Conservation (phyloP, 495 filamentous ascomycete genomes). For the Hypoxylon subgilvum region DNA sequence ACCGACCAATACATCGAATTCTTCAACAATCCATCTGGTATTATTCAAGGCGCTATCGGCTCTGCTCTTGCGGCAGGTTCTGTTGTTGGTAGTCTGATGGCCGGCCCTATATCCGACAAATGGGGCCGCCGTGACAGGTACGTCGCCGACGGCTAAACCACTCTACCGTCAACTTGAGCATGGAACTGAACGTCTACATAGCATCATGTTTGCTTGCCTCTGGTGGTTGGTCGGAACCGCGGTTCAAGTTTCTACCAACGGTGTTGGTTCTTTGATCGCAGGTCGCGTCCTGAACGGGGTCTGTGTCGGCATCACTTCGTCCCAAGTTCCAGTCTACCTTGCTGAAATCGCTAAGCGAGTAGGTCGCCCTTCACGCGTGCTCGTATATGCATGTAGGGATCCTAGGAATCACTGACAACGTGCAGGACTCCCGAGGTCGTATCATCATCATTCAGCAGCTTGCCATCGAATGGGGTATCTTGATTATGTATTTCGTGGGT, state of each 20-base stretch:
- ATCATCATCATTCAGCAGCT: slow-evolving; percentile 78
- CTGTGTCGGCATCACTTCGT: slow-evolving; percentile 75
- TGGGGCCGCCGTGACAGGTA: slow-evolving; percentile 64
- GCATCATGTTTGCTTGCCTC: slow-evolving; percentile 69
- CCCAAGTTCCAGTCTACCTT: slow-evolving; percentile 82
- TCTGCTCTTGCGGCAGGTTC: slow-evolving; percentile 72
- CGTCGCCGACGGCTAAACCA: slow-evolving; percentile 4
- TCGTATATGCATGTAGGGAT: neutral
- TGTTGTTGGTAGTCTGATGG: slow-evolving; percentile 66
- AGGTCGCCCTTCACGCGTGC: slow-evolving; percentile 46
- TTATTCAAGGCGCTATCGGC: slow-evolving; percentile 69
- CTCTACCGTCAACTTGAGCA: neutral
- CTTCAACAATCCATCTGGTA: slow-evolving; percentile 68
- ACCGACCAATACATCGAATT: slow-evolving; percentile 70
- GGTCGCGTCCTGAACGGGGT: slow-evolving; percentile 76
- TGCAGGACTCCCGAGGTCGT: slow-evolving; percentile 54
- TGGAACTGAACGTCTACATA: slow-evolving; percentile 18
- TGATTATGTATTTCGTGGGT: slow-evolving; percentile 55
- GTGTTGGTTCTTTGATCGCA: slow-evolving; percentile 67
- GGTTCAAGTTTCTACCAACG: slow-evolving; percentile 67
- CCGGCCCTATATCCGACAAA: slow-evolving; percentile 70
- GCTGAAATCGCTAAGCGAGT: slow-evolving; percentile 73
- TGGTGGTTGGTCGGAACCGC: slow-evolving; percentile 75
- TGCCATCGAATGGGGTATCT: slow-evolving; percentile 74
- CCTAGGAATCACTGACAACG: neutral